Evolutionary conservation across 1,284 basidiomycete genomes (phyloP), one percentile per base, ranked within the genome.

Genomic region (Neotropicomus parvogracilis): DNA sequence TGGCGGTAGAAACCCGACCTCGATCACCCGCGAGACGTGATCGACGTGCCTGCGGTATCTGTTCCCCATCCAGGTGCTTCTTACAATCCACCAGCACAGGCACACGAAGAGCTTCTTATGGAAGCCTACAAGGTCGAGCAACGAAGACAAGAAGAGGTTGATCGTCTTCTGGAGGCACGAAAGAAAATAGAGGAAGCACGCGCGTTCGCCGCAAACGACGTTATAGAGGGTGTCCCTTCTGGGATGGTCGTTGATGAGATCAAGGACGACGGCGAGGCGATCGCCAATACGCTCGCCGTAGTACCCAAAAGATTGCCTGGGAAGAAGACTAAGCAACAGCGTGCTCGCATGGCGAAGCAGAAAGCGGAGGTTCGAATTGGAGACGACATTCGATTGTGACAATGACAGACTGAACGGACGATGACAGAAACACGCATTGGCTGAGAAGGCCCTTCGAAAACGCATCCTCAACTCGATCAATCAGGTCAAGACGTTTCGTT

Each of bases 61-160:
- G 67, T 81, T 6, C 95, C 95, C 0, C 90, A 91, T 55, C 83
- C 85, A 24, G 95, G 95, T 16, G 80, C 85, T 6, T 95, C 91
- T n/a, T 98, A 99, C 70, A 98, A 98, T 66, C 95, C 95, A 0
- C 80, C 84, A 0, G 81, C 79, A 13, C 76, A 80, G 9, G 81
- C 85, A 1, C 91, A 97, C 64, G 79, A 84, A 49, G 81, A 81
- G 38, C 79, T 97, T 3, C 68, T 99, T 14, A 71, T 79, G 12
- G 63, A 77, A 40, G 95, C 93, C 0, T 77, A 84, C 52, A 77
- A 83, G 49, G 70, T 78, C 26, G 94, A 92, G 63, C 77, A 78
- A 53, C 75, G 73, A 40, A 75, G 77, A 34, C 65, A 85, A 19
- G 72, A 72, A 29, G 75, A 80, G 37, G 75, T 77, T 11, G 80